These are phyloP conservation scores for Prunus mira DNA, from an alignment of 306 rosid species.

Conservation along the genomic window DNA sequence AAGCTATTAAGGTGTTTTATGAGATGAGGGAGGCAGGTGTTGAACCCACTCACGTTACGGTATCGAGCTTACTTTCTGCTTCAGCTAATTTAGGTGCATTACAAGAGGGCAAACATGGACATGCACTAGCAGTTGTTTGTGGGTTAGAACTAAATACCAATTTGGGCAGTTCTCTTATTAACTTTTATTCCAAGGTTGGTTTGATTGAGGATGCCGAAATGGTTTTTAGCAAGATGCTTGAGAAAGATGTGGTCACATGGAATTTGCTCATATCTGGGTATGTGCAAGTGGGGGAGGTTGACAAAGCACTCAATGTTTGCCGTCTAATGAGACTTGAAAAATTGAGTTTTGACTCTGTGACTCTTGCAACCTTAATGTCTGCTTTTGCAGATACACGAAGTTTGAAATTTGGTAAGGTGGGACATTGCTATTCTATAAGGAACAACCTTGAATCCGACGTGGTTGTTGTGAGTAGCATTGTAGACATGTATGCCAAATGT, in stretches of 20 bases:
- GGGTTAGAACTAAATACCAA: conserved; percentile 55
- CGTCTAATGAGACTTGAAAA: conserved; percentile 44
- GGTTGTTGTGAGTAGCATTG: conserved; percentile 51
- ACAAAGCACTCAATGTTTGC: conserved; percentile 54
- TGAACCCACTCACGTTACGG: conserved; percentile 56
- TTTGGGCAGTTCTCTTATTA: conserved; percentile 70
- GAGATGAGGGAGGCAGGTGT: conserved; percentile 52
- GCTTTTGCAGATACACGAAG: conserved; percentile 56
- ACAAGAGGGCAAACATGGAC: conserved; percentile 76
- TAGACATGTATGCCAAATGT: conserved; percentile 79
- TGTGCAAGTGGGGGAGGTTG: conserved; percentile 50
- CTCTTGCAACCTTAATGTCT: conserved; percentile 60
- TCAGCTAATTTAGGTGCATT: conserved; percentile 53
- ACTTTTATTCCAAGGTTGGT: conserved; percentile 79
- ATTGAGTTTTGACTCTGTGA: conserved; percentile 67
- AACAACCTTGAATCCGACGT: conserved; percentile 57
- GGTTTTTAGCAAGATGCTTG: conserved; percentile 42
- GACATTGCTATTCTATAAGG: conserved; percentile 65
- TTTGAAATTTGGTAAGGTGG: conserved; percentile 54
- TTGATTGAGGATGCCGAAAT: conserved; percentile 60
- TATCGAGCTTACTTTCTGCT: conserved; percentile 64
- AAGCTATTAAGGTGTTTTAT: conserved; percentile 51
- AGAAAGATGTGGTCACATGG: conserved; percentile 77
- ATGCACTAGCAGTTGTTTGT: conserved; percentile 46
- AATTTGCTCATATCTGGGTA: conserved; percentile 72